Evolutionary conservation across 2,329 filamentous ascomycete species (phyloP).

Genomic region (Dactylella cylindrospora): DNA sequence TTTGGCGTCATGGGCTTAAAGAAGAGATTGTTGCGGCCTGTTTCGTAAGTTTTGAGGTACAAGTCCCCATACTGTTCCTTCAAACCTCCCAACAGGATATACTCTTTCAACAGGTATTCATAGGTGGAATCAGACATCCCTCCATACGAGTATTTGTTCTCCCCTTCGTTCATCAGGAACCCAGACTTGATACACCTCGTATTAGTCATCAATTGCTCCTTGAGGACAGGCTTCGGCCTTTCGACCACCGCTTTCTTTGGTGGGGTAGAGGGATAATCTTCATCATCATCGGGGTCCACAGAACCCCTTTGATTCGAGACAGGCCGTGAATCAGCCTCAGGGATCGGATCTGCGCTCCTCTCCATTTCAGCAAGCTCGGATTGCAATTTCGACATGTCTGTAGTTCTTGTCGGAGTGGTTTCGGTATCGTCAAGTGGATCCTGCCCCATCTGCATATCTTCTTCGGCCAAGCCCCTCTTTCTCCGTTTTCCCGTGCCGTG

Average conservation of each 20-base stretch:
- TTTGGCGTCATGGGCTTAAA: slow-evolving; percentile 74
- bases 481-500: too few relatives aligned
- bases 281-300: slow-evolving; percentile 4
- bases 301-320: neutral
- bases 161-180: slow-evolving; percentile 35
- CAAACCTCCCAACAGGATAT: slow-evolving; percentile 73
- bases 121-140: slow-evolving; percentile 70
- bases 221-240: slow-evolving; percentile 10
- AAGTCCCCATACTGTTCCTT: slow-evolving; percentile 70
- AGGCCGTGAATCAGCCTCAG: slow-evolving; percentile 5
- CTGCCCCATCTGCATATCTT: too few relatives aligned
- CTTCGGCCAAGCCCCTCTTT: too few relatives aligned
- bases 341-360: neutral
- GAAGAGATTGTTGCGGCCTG: slow-evolving; percentile 71
- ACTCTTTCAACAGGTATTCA: slow-evolving; percentile 71
- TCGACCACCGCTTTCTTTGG: neutral
- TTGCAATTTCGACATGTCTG: slow-evolving; percentile 17
- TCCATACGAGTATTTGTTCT: slow-evolving; percentile 60
- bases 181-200: slow-evolving; percentile 49
- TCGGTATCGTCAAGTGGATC: too few relatives aligned
- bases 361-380: slow-evolving; percentile 31
- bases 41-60: slow-evolving; percentile 68
- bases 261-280: neutral
- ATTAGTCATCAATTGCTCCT: slow-evolving; percentile 51
- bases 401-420: slow-evolving; percentile 8